These are phyloP conservation scores for Golubevia pallescens DNA, from an alignment of 1,284 basidiomycete species.

Conservation along the genomic window DNA sequence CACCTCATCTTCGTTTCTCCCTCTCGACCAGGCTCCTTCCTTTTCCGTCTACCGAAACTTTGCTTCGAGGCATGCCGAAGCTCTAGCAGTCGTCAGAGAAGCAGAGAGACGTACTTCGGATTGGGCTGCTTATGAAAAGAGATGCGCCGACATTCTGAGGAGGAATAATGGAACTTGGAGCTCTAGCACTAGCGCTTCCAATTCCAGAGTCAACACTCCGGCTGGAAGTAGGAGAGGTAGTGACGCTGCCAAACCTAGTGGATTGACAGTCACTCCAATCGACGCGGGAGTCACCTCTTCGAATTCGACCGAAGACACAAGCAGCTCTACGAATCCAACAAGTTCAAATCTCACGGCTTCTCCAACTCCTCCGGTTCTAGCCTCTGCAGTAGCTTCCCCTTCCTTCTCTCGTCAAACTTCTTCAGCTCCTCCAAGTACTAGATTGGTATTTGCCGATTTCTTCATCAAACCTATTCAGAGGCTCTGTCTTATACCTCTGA, in stretches of 20 bases:
- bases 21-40: constrained; percentile 33
- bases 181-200: background rate
- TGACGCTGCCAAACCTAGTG: background rate
- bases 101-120: constrained; percentile 51
- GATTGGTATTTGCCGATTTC: constrained; percentile 52
- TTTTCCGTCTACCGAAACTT: constrained; percentile 47
- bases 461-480: constrained; percentile 63
- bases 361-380: background rate
- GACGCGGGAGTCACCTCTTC: background rate
- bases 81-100: constrained; percentile 48
- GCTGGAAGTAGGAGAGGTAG: background rate
- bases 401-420: constrained; percentile 1
- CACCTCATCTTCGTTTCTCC: constrained; percentile 14
- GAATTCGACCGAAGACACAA: too few relatives aligned
- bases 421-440: background rate
- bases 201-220: background rate
- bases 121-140: constrained; percentile 50
- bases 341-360: background rate
- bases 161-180: constrained; percentile 7
- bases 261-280: background rate
- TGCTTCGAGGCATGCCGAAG: constrained; percentile 57
- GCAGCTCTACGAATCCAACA: background rate
- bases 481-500: constrained; percentile 56
- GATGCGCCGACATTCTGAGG: constrained; percentile 41
- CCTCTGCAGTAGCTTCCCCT: background rate